Base-by-base conservation (phyloP, 768 basidiomycete species). In the Amanita muscaria region DNA sequence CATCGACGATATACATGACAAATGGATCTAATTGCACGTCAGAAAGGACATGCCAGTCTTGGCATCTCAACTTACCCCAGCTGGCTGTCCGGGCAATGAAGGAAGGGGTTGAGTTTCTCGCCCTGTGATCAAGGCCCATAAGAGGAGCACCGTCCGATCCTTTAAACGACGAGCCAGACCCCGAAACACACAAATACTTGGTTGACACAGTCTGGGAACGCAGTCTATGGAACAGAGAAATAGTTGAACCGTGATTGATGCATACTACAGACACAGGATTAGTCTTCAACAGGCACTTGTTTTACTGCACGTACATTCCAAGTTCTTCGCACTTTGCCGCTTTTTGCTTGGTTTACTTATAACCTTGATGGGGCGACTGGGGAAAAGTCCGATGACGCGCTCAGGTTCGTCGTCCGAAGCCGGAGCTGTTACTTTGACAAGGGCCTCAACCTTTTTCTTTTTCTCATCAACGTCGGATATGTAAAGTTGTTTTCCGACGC, bases 311-410 rank as follows among this genome's bases (percentile, higher is more conserved):
- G 69, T 60, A 93, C 91, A 67, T 61, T 96, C 88, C 14, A 90
- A 75, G 55, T 89, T 91, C 73, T 94, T 94, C 36, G 85, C 88
- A 58, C 84, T 89, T 63, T 90, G 85, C 54, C 90, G 76, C 75
- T 96, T 96, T 73, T 97, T 96, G 68, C 88, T 90, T 3, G 94
- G 94, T 63, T 97, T 98, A 66, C 87, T 90, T 66, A 98, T 97
- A 56, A 98, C 89, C 63, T 92, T 93, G 72, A 98, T 97, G n/a
- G 92, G 82, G 36, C 86, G 83, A 52, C 88, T 89, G 34, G 88
- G 83, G 68, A 97, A 97, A 15, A 79, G 76, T 16, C 93, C 93
- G 53, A 97, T 80, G 27, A 90, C 71, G 30, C 83, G 76, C 58
- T 90, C 87, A 46, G 80, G 77, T 58, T 87, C 83, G 48, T 88